Evolutionary conservation across 2,329 filamentous ascomycete species (phyloP).

Genomic region (Fusarium sp.): DNA sequence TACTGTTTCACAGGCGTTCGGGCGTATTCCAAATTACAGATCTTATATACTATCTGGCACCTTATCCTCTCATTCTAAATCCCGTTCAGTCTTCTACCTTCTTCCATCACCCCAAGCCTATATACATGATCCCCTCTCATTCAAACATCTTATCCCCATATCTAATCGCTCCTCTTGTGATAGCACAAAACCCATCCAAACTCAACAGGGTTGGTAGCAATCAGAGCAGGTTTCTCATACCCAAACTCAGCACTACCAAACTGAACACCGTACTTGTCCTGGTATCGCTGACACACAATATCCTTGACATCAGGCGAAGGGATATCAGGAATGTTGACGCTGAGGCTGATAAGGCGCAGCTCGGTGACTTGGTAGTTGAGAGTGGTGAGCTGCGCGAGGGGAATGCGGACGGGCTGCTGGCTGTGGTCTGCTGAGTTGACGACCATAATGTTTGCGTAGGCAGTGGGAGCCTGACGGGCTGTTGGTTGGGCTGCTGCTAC

Average conservation of each 20-base stretch:
- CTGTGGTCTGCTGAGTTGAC: conserved; percentile 21
- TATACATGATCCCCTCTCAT: neutral
- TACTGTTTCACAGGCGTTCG: neutral
- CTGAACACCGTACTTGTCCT: conserved; percentile 30
- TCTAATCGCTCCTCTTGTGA: neutral
- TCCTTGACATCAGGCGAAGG: conserved; percentile 12
- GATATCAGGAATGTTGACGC: conserved; percentile 13
- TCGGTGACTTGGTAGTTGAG: conserved; percentile 23
- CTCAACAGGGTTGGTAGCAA: conserved; percentile 35
- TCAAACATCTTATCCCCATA: no score
- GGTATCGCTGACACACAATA: conserved; percentile 30
- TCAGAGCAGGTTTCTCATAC: conserved; percentile 19
- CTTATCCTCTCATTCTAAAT: neutral
- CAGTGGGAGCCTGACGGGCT: conserved; percentile 5
- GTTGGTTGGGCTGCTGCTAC: conserved; percentile 4
- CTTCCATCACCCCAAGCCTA: no score
- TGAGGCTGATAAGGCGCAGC: conserved; percentile 18
- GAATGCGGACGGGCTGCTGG: conserved; percentile 27
- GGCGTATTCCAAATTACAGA: neutral
- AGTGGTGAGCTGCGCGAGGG: conserved; percentile 29
- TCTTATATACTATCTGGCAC: neutral
- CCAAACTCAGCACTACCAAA: conserved; percentile 27
- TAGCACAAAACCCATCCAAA: conserved; percentile 33
- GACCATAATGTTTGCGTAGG: conserved; percentile 19
- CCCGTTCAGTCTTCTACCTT: no score